These are phyloP conservation scores for Diplodia sapinea DNA, from an alignment of 2,329 filamentous ascomycete species.

Conservation along the genomic window DNA sequence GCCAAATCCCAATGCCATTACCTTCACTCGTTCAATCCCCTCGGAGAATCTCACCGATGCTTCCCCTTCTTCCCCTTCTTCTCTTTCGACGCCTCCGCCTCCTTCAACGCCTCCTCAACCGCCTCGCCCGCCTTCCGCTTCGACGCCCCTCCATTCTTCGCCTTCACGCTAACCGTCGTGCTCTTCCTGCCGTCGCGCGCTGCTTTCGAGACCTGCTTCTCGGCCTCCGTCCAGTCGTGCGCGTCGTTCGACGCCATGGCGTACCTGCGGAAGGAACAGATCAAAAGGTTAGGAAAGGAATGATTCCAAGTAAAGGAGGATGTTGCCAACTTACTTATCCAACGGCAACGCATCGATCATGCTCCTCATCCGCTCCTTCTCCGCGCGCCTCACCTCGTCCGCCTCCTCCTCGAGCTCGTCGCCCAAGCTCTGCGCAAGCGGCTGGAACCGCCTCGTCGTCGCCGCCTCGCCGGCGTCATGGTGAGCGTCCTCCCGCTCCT, in stretches of 20 bases:
- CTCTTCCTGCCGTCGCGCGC: conserved; percentile 60
- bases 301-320: neutral
- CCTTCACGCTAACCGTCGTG: conserved; percentile 80
- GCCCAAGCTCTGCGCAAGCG: conserved; percentile 72
- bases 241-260: conserved; percentile 55
- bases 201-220: conserved; percentile 70
- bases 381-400: conserved; percentile 71
- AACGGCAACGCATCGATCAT: conserved; percentile 90
- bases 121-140: conserved; percentile 75
- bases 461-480: conserved; percentile 63
- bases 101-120: conserved; percentile 55
- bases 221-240: conserved; percentile 65
- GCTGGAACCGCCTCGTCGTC: conserved; percentile 67
- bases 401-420: conserved; percentile 86
- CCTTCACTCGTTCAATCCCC: neutral
- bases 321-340: conserved; percentile 69
- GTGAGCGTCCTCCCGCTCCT: conserved; percentile 57
- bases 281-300: neutral
- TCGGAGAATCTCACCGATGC: conserved; percentile 3
- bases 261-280: conserved; percentile 41
- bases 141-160: conserved; percentile 59
- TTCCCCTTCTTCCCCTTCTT: conserved; percentile 40
- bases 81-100: conserved; percentile 44
- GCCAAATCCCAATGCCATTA: conserved; percentile 6
- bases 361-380: conserved; percentile 81